Base-by-base conservation (phyloP, 176 grass and related monocot genomes). In the Carex pumila region DNA sequence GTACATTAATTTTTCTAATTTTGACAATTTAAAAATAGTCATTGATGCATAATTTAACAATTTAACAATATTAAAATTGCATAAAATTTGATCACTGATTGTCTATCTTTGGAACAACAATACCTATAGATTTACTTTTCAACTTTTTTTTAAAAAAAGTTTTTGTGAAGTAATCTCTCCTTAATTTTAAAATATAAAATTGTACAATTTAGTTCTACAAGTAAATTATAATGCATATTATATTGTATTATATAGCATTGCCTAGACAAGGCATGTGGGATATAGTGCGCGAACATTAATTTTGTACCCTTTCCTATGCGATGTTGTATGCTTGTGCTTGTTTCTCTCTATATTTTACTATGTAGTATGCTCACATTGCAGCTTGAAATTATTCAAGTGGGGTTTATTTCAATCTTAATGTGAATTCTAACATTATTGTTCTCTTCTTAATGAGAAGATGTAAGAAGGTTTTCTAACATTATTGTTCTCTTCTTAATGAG, bases 321-420 rank as follows among this genome's bases (percentile, higher is more conserved):
- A 29, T 76, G 22, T 76, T 76, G 72, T 76, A 55, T 54, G 12
- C 55, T 55, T 76, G 49, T 54, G 72, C 49, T 76, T 76, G 47
- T 75, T 75, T 11, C 71, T 75, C 71, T 75, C 19, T 75, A 75
- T 75, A 31, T 76, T 76, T 53, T 76, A 31, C 49, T 53, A 52
- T 75, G 17, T 53, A 7, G 45, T 75, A 13, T 22, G 68, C 54
- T 75, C 19, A 25, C 9, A 1, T 14, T 75, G 71, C 10, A 32
- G 72, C 55, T 54, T 52, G 25, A 17, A 55, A 25, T 76, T 11
- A 75, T 14, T 49, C 47, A 53, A 55, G 4, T 25, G 1, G 12
- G n/a, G 10, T 53, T 75, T 30, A 25, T 75, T 75, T 75, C 11
- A 13, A 52, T 74, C 43, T 19, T 50, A 21, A 21, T 25, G 47